These are phyloP conservation scores for Daldinia decipiens DNA, from an alignment of 495 filamentous ascomycete species.

Conservation along the genomic window DNA sequence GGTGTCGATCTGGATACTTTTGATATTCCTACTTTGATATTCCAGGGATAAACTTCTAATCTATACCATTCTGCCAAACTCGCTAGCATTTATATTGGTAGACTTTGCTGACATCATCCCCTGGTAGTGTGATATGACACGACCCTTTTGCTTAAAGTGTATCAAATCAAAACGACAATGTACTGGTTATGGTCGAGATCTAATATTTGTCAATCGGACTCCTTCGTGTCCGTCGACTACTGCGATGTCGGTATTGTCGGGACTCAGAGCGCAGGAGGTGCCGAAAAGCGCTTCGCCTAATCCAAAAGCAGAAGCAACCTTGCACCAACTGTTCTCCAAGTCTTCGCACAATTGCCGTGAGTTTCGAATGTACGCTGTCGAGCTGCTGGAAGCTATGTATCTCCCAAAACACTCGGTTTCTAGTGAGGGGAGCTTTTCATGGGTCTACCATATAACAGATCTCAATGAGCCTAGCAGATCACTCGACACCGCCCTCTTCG, in stretches of 20 bases:
- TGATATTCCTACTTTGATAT: not conserved
- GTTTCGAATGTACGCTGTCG: slow-evolving; percentile 26
- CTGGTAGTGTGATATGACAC: slow-evolving; percentile 52
- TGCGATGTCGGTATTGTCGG: slow-evolving; percentile 27
- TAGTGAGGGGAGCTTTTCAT: slow-evolving; percentile 25
- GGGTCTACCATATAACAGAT: slow-evolving; percentile 24
- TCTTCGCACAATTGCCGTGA: slow-evolving; percentile 5
- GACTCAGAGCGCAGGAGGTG: slow-evolving; percentile 14
- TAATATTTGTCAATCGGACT: slow-evolving; percentile 48
- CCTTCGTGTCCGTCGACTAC: slow-evolving; percentile 15
- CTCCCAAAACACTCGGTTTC: slow-evolving; percentile 19
- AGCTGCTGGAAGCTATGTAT: slow-evolving; percentile 25
- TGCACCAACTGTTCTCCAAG: slow-evolving; percentile 23
- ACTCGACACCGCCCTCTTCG: slow-evolving; percentile 29
- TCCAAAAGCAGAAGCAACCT: slow-evolving; percentile 15
- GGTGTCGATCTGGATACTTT: not conserved
- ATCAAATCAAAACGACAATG: slow-evolving; percentile 52
- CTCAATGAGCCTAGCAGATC: slow-evolving; percentile 20
- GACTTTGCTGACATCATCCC: not conserved
- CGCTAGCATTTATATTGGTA: not conserved
- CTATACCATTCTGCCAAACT: not conserved
- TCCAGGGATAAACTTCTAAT: not conserved
- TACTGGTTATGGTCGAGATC: slow-evolving; percentile 52
- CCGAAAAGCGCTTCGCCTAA: slow-evolving; percentile 4
- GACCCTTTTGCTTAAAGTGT: slow-evolving; percentile 52